These are phyloP conservation scores for Ogataea haglerorum DNA, from an alignment of 805 yeast genomes.

Conservation along the genomic window DNA sequence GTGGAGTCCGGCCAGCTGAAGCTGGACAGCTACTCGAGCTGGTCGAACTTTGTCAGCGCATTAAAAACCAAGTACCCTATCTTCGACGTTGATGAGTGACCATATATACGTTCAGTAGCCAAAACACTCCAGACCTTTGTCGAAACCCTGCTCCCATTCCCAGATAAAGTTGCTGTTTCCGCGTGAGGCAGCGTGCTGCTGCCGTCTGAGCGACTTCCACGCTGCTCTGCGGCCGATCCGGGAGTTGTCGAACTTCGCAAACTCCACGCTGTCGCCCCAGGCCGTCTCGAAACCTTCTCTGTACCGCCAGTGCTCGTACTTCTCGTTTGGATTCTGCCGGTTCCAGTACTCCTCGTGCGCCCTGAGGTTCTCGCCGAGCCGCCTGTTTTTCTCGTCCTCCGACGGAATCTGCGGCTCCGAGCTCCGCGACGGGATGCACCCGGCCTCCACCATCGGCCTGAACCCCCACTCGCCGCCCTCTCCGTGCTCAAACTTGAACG, in stretches of 20 bases:
- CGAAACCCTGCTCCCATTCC: slow-evolving; percentile 91
- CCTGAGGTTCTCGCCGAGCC: slow-evolving; percentile 34
- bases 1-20: slow-evolving; percentile 20
- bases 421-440: slow-evolving; percentile 44
- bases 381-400: slow-evolving; percentile 39
- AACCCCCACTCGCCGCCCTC: slow-evolving; percentile 98
- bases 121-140: slow-evolving; percentile 53
- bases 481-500: slow-evolving; percentile 80
- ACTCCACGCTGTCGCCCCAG: slow-evolving; percentile 68
- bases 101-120: background rate
- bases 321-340: slow-evolving; percentile 48
- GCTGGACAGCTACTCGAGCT: slow-evolving; percentile 20
- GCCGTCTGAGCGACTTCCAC: slow-evolving; percentile 60
- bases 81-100: slow-evolving; percentile 22
- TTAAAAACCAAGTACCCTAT: slow-evolving; percentile 21
- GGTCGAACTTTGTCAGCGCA: slow-evolving; percentile 22
- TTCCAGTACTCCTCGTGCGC: slow-evolving; percentile 71
- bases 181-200: slow-evolving; percentile 54
- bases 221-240: slow-evolving; percentile 69
- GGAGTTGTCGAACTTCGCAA: slow-evolving; percentile 67
- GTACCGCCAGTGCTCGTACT: slow-evolving; percentile 78
- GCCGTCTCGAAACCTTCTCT: slow-evolving; percentile 75
- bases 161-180: slow-evolving; percentile 62
- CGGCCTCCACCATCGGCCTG: slow-evolving; percentile 65
- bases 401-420: slow-evolving; percentile 34